Conservation (phyloP, 2,329 filamentous ascomycete species). For the Diaporthe batatas region DNA sequence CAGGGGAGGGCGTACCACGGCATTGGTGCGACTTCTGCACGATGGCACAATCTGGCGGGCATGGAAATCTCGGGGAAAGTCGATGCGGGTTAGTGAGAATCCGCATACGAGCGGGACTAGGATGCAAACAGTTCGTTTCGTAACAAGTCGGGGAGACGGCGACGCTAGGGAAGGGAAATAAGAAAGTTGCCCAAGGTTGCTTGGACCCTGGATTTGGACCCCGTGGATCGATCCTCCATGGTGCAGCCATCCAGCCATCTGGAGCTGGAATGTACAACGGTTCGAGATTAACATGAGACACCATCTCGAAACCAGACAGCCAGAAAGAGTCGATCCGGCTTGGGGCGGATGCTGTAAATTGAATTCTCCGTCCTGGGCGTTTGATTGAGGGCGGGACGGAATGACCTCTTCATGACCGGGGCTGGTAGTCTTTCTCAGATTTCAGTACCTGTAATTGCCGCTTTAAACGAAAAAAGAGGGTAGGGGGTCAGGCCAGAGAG, state of each 20-base stretch:
- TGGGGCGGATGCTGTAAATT: constrained; percentile 8
- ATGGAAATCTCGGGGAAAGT: constrained; percentile 31
- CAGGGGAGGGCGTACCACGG: too few relatives aligned
- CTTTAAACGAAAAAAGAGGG: neutral
- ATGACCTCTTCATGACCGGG: neutral
- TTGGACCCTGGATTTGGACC: constrained; percentile 22
- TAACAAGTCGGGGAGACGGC: neutral
- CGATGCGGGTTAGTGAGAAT: constrained; percentile 29
- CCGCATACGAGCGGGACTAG: constrained; percentile 1
- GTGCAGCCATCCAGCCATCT: neutral
- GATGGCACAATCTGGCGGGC: neutral
- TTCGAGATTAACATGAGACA: constrained; percentile 30
- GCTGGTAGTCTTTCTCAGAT: constrained; percentile 8
- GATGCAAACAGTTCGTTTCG: constrained; percentile 35
- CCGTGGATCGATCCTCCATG: neutral
- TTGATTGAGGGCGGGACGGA: constrained; percentile 19
- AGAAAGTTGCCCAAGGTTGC: neutral
- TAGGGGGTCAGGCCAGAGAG: neutral
- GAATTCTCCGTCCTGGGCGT: constrained; percentile 25
- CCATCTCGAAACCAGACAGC: constrained; percentile 18
- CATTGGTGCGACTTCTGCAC: too few relatives aligned
- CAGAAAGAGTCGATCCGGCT: neutral
- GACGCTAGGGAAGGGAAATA: neutral
- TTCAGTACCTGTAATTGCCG: constrained; percentile 22
- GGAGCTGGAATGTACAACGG: neutral